Conservation (phyloP, 345 rosid species). For the Hypericum perforatum region DNA sequence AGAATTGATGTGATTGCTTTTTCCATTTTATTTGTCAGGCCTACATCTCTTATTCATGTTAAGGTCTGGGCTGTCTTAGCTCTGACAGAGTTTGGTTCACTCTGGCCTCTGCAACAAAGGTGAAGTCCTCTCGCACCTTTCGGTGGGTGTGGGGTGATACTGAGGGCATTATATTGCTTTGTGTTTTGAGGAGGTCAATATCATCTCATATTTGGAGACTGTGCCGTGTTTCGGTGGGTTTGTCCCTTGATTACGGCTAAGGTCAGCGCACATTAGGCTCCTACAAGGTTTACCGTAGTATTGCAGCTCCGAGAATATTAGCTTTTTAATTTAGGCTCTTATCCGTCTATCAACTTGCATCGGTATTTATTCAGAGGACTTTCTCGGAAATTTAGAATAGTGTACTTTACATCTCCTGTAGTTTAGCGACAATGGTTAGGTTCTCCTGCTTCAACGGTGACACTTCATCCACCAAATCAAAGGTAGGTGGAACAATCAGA, state of each 20-base stretch:
- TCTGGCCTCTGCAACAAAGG: conserved; percentile 89
- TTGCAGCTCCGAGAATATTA: conserved; percentile 13
- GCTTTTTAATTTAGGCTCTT: conserved; percentile 22
- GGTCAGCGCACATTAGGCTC: conserved; percentile 16
- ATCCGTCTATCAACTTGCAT: conserved; percentile 14
- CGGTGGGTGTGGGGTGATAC: conserved; percentile 83
- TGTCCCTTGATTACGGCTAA: conserved; percentile 97
- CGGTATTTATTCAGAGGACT: conserved; percentile 11
- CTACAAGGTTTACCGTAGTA: conserved; percentile 16
- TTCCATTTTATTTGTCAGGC: conserved; percentile 29
- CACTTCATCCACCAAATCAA: conserved; percentile 37
- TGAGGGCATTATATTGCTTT: conserved; percentile 37
- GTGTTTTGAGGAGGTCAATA: conserved; percentile 59
- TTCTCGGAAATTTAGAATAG: conserved; percentile 4
- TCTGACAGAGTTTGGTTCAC: conserved; percentile 48
- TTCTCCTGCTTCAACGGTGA: conserved; percentile 80
- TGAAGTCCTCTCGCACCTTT: conserved; percentile 82
- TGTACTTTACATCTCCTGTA: conserved; percentile 11
- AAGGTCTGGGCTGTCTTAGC: conserved; percentile 36
- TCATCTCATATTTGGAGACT: conserved; percentile 86
- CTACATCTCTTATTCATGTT: conserved; percentile 22
- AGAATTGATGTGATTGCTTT: not conserved
- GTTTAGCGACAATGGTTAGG: conserved; percentile 52
- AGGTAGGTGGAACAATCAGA: conserved; percentile 36
- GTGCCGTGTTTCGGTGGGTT: conserved; percentile 77